Evolutionary conservation across 2,329 filamentous ascomycete genomes (phyloP), one percentile per base, ranked within the genome.

Genomic region (Colletotrichum somersetense): DNA sequence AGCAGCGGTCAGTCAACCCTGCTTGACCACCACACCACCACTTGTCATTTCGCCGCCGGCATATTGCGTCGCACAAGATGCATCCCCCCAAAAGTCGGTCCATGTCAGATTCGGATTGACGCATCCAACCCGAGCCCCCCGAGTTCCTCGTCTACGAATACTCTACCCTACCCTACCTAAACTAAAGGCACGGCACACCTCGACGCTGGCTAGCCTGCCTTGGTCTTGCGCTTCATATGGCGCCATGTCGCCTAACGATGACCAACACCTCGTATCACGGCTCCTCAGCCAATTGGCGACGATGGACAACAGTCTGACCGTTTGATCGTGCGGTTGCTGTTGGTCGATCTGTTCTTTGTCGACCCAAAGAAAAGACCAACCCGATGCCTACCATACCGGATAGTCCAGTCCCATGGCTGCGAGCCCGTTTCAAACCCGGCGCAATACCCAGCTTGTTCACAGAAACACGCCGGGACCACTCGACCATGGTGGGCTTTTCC

Each of bases 61-160:
- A 68, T 48, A 18, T 68, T 52, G 59, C 33, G 69, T 68, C 56
- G 35, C 67, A 72, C 69, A 59, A 68, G 65, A 72, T 63, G 52
- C 20, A 23, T 35, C 30, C 53, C 56, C 56, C 68, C 68, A 52
- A 26, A 61, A 48, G 52, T 62, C 40, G 50, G 38, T 58, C 26
- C 40, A 53, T 35, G 40, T 46, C 63, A 53, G 50, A 8, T n/a
- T 65, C n/a, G 26, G 23, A 16, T 57, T 50, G 30, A 33, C 53
- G 53, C 38, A 42, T n/a, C 42, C 23, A 44, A 26, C 42, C n/a
- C 26, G 12, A 23, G 8, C 18, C 44, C 10, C 44, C n/a, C 46
- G 3, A 12, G 8, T 11, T 10, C 10, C n/a, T 4, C 8, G n/a
- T 48, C n/a, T 11, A 7, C 20, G 7, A 5, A 18, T 26, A 2